Evolutionary conservation across 176 grass and related monocot genomes (phyloP).

Genomic region (Pharus latifolius): DNA sequence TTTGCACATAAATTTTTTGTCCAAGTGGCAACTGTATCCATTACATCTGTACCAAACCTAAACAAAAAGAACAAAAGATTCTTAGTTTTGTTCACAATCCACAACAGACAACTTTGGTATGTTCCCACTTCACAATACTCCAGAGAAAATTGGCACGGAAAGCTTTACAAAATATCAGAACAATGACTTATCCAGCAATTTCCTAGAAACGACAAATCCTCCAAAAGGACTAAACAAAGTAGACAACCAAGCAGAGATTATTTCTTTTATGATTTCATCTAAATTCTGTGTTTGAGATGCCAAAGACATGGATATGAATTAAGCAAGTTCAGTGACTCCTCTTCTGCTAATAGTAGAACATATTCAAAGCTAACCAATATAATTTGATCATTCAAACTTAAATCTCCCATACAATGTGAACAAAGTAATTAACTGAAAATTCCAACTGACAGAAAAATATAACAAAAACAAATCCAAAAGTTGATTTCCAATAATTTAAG

Average conservation of each 20-base stretch:
- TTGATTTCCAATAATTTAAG: neutral
- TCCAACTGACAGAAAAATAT: neutral
- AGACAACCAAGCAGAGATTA: neutral
- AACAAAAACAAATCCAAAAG: neutral
- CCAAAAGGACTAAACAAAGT: neutral
- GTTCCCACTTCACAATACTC: neutral
- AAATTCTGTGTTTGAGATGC: neutral
- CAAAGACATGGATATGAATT: neutral
- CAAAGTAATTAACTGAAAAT: neutral
- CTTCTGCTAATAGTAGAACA: too few relatives aligned
- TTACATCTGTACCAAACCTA: constrained; percentile 95
- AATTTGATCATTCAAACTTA: too few relatives aligned
- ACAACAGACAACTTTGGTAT: constrained; percentile 1
- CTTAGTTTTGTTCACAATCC: neutral
- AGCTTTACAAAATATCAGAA: neutral
- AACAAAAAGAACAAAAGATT: neutral
- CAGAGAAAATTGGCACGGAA: neutral
- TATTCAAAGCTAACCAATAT: too few relatives aligned
- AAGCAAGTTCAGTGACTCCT: neutral
- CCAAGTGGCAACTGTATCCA: constrained; percentile 88
- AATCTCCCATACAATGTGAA: neutral
- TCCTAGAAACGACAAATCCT: neutral
- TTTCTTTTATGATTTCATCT: neutral
- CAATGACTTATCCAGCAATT: neutral
- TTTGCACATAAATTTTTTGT: constrained; percentile 55